A percentile compares a stretch with the other conserved stretches of the same genome.
These are phyloP conservation scores for Saturnispora diversa DNA, from an alignment of 805 yeast genomes.

Conservation along the genomic window DNA sequence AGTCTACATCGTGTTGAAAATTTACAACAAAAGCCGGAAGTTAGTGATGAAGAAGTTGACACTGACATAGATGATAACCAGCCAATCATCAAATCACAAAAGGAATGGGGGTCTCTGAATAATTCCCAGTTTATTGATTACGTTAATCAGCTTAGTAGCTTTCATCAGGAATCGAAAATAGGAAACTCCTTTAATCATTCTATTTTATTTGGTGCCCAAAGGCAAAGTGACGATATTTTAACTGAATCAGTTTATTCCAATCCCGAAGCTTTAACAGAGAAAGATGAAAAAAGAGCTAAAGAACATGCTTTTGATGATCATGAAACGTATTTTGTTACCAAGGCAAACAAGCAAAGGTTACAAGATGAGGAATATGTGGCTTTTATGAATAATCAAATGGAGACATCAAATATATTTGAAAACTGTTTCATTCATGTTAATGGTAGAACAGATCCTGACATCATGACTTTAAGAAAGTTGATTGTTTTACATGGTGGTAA, in stretches of 20 bases:
- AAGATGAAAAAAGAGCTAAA: constrained; percentile 15
- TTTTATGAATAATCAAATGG: constrained; percentile 36
- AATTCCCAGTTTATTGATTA: constrained; percentile 33
- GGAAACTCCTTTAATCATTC: not conserved
- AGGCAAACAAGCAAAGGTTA: constrained; percentile 53
- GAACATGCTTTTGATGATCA: constrained; percentile 57
- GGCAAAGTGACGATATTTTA: not conserved
- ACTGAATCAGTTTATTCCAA: not conserved
- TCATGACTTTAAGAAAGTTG: constrained; percentile 59
- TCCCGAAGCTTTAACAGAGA: constrained; percentile 7
- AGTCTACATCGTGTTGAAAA: constrained; percentile 2
- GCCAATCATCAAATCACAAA: not conserved
- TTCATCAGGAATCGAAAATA: not conserved
- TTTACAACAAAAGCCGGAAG: not conserved
- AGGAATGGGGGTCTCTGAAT: constrained; percentile 30
- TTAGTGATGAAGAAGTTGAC: constrained; percentile 3
- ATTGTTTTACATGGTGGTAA: constrained; percentile 76
- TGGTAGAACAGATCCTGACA: constrained; percentile 82
- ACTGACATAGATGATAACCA: constrained; percentile 12
- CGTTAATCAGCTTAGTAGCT: constrained; percentile 22
- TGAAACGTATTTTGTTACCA: constrained; percentile 54
- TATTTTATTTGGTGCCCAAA: constrained; percentile 1
- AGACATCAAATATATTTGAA: constrained; percentile 41
- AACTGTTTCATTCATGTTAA: constrained; percentile 71
- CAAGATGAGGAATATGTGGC: constrained; percentile 42